Conservation (phyloP, 1,284 basidiomycete species). For the Cutaneotrichosporon sp. region DNA sequence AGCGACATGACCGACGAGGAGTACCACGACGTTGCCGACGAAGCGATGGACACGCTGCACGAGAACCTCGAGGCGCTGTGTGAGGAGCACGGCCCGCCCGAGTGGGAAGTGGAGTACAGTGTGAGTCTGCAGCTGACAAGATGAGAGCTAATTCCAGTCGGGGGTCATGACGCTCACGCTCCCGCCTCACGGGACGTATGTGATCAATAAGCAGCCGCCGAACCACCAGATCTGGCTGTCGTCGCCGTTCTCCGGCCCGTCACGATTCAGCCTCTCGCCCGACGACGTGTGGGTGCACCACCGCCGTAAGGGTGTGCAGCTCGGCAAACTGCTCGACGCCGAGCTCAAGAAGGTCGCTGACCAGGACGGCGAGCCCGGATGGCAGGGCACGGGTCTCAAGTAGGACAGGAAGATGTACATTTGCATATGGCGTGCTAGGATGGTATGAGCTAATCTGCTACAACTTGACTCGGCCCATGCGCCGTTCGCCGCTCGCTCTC, state of each 20-base stretch:
- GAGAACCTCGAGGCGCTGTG: slow-evolving; percentile 72
- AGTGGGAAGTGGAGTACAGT: slow-evolving; percentile 87
- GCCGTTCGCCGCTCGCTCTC: background rate
- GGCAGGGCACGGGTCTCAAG: slow-evolving; percentile 35
- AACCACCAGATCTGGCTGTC: slow-evolving; percentile 99
- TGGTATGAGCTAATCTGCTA: background rate
- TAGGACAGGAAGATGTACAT: slow-evolving; percentile 6
- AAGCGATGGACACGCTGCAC: slow-evolving; percentile 73
- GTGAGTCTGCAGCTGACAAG: no score
- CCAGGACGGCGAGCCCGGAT: slow-evolving; percentile 35
- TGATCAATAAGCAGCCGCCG: slow-evolving; percentile 98
- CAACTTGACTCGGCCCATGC: no score
- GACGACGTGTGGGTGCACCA: slow-evolving; percentile 64
- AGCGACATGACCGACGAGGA: slow-evolving; percentile 33
- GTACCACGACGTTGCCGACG: slow-evolving; percentile 75
- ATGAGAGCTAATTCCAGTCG: slow-evolving; percentile 56
- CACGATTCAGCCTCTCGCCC: slow-evolving; percentile 73
- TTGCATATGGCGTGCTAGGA: background rate
- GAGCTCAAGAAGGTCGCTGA: slow-evolving; percentile 35
- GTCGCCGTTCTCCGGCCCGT: slow-evolving; percentile 82
- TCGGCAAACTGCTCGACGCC: slow-evolving; percentile 62
- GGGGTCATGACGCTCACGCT: slow-evolving; percentile 86
- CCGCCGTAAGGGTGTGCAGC: slow-evolving; percentile 57
- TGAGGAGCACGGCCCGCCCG: slow-evolving; percentile 56
- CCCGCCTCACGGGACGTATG: slow-evolving; percentile 85